Base-by-base conservation (phyloP, 768 basidiomycete genomes). In the Suillus occidentalis region DNA sequence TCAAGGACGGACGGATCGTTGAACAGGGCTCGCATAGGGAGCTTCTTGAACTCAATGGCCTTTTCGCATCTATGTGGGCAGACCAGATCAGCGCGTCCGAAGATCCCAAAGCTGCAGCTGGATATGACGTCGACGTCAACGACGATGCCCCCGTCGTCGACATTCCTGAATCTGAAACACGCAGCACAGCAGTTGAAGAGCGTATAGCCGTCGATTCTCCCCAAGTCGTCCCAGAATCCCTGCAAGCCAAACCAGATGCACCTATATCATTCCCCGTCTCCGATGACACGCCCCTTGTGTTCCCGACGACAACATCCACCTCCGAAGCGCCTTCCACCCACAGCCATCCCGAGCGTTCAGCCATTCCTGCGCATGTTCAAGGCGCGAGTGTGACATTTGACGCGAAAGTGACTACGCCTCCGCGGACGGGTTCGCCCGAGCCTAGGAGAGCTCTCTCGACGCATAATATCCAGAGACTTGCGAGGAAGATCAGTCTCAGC, bases 1-100 rank as follows among this genome's bases (percentile, higher is more conserved):
- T 99, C 65, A 91, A 92, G 69, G 91, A 97, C 72, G 96, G 97
- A 5, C 86, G 88, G 72, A 89, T 99, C 53, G 81, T 91, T 45
- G 97, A 98, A 76, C 85, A 85, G 65, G 94, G 94, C 10, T 85
- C 78, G 49, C 94, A 94, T 75, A 86, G 84, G 64, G 92, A 95
- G 66, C 81, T 97, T 39, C 77, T 95, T 55, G 86, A 87, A 37
- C 77, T 78, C 53, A 84, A 90, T 68, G 92, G 92, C 60, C 72
- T 87, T 45, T 95, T 95, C 70, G 90, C 92, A 14, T 81, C 85
- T 1, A 91, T 96, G 91, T 97, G 95, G 95, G 88, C 91, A 1
- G 87, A 93, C 72, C 92, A 96, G 71, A 81, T 90, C 37, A 86
- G 87, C 28, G 82, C 89, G 5, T 76, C 75, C 43, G 73, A 70